Base-by-base conservation (phyloP, 1,284 basidiomycete species). In the Ceratobasidium sp. region DNA sequence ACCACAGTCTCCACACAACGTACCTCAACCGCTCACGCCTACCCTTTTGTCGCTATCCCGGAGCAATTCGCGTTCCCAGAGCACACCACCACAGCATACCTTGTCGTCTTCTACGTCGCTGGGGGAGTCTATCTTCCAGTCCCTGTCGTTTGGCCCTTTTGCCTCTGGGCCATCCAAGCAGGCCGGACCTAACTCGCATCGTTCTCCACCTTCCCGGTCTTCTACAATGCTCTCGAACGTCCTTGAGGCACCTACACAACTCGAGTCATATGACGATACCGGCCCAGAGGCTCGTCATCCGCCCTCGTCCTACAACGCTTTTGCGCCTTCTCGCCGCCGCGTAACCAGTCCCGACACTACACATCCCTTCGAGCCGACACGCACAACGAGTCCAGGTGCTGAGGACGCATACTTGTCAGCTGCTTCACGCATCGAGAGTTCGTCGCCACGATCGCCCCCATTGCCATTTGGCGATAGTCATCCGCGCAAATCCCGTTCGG, bases 111-210 rank as follows among this genome's bases (percentile, higher is more conserved):
- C 64, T n/a, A 28, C 64, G 21, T 69, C 64, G 41, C 21, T 69
- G 13, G 64, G 64, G n/a, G 64, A 69, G 64, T 69, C 64, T 13
- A 69, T 69, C n/a, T 69, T 69, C 52, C 64, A 69, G 52, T 69
- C 64, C 38, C 52, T 69, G 13, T 69, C 64, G 11, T 69, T 69
- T 69, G 64, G 64, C 38, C 59, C 59, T 5, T 64, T 69, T 69
- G n/a, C 55, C 1, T 38, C 55, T n/a, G 9, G 32, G n/a, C 26
- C 43, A 18, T 14, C 59, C 5, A 63, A 46, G 43, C 44, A 38
- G 5, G 32, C 30, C 26, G 32, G 43, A 14, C 54, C 54, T 2
- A 11, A 32, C 32, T n/a, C 41, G 52, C 46, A 50, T n/a, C 59
- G 59, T 3, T 16, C 41, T 8, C 59, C 59, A 14, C 55, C 55